Evolutionary conservation across 768 basidiomycete species (phyloP).

Genomic region (Dictyophora rubrovolvata): DNA sequence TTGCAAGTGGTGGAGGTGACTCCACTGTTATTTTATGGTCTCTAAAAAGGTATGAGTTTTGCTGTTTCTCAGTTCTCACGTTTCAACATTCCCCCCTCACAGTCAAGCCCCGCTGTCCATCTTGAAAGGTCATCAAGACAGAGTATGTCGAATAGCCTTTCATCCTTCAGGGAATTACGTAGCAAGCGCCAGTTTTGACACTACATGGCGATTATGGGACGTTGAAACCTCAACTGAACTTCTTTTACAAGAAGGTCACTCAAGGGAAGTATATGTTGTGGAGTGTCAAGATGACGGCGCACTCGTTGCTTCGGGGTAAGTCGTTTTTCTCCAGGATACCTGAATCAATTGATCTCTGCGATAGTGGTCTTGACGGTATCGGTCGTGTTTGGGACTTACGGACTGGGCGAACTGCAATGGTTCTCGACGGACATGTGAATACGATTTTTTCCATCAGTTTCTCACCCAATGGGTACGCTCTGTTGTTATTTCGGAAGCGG

Average conservation of each 20-base stretch:
- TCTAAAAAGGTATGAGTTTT: slow-evolving; percentile 55
- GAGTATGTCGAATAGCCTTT: slow-evolving; percentile 90
- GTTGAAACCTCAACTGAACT: slow-evolving; percentile 72
- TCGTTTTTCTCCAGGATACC: not conserved
- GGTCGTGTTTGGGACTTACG: slow-evolving; percentile 96
- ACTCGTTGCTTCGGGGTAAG: slow-evolving; percentile 85
- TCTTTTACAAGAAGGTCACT: slow-evolving; percentile 90
- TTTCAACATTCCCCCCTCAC: slow-evolving; percentile 4
- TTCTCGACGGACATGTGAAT: slow-evolving; percentile 92
- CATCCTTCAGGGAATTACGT: slow-evolving; percentile 93
- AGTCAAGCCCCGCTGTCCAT: slow-evolving; percentile 83
- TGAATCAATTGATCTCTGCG: not conserved
- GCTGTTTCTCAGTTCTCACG: not conserved
- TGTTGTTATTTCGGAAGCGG: not conserved
- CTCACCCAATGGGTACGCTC: slow-evolving; percentile 85
- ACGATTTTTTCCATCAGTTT: slow-evolving; percentile 86
- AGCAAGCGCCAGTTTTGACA: slow-evolving; percentile 93
- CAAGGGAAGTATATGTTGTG: slow-evolving; percentile 92
- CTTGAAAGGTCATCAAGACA: slow-evolving; percentile 79
- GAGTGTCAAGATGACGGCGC: slow-evolving; percentile 95
- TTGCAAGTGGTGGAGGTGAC: slow-evolving; percentile 89
- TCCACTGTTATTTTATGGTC: slow-evolving; percentile 83
- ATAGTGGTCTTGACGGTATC: slow-evolving; percentile 90
- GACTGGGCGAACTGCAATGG: slow-evolving; percentile 94
- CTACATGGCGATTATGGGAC: slow-evolving; percentile 97